Base-by-base conservation (phyloP, 768 basidiomycete species). In the Pholiota microspora region DNA sequence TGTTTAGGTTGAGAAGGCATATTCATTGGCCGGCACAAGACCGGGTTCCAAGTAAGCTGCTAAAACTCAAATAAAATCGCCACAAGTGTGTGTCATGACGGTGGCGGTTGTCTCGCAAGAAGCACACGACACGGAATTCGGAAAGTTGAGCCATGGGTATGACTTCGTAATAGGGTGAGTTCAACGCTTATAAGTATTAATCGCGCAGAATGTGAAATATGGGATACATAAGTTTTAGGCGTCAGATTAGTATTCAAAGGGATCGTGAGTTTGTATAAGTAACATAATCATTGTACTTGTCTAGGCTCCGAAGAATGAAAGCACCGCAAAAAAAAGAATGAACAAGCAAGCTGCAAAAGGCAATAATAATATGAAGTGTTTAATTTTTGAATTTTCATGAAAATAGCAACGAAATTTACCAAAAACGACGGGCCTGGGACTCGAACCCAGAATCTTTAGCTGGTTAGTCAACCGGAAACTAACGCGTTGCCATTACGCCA, bases 401-500 rank as follows among this genome's bases (percentile, higher is more conserved):
- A 31, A 31, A 6, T 9, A 16, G 28, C 12, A 29, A 23, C 7
- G 4, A 45, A 35, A 58, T 34, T 31, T 2, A 54, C 32, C 53
- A 46, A 49, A 49, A 59, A 46, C 64, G 80, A 81, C 78, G 73
- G 74, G 77, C 80, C 77, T 75, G 80, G 77, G 80, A 79, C 71
- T 81, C 80, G 80, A 81, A 80, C 80, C 77, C 80, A 75, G 77
- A 80, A 76, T 74, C 79, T 79, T 76, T 76, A 80, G 79, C 79
- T 64, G 51, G 31, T 27, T 35, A 24, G 16, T 2, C 31, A 23
- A 34, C 49, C 79, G 79, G 80, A 81, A 80, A 80, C 80, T 81
- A 76, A 76, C 79, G 77, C 79, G 80, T 79, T 81, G 76, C 80
- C 80, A 81, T 80, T 80, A 78, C 79, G 80, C 79, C 77, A 81